Conservation (phyloP, 75 land plant species). For the Pinus tabuliformis region DNA sequence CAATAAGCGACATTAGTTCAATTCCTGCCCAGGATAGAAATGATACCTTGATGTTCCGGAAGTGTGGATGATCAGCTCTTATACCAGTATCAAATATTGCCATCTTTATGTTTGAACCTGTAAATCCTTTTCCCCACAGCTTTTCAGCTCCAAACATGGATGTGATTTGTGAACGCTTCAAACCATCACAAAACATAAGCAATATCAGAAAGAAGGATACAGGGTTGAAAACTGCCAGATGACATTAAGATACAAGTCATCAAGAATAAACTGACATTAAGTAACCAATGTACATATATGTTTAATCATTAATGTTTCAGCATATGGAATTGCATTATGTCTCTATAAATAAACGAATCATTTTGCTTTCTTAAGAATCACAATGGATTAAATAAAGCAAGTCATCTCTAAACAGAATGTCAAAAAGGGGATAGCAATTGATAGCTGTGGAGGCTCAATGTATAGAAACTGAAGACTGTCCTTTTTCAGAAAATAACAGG, state of each 20-base stretch:
- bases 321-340: neutral
- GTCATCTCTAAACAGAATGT: neutral
- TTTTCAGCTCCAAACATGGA: constrained; percentile 96
- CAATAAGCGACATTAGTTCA: neutral
- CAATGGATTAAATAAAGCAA: neutral
- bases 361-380: neutral
- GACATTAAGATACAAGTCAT: neutral
- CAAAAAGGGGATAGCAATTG: neutral
- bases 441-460: neutral
- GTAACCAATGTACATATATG: too few species aligned
- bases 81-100: constrained; percentile 99
- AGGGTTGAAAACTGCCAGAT: neutral
- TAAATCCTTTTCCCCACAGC: constrained; percentile 88
- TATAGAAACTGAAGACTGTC: neutral
- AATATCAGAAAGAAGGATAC: neutral
- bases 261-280: neutral
- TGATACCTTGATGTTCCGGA: constrained; percentile 90
- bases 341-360: neutral
- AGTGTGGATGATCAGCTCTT: constrained; percentile 94
- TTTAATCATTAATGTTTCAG: neutral
- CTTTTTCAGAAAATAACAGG: neutral
- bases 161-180: constrained; percentile 93
- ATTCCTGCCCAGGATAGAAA: neutral
- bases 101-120: constrained; percentile 93
- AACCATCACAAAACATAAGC: neutral